Evolutionary conservation across 2,329 filamentous ascomycete species (phyloP).

Genomic region (Colletotrichum sp.): DNA sequence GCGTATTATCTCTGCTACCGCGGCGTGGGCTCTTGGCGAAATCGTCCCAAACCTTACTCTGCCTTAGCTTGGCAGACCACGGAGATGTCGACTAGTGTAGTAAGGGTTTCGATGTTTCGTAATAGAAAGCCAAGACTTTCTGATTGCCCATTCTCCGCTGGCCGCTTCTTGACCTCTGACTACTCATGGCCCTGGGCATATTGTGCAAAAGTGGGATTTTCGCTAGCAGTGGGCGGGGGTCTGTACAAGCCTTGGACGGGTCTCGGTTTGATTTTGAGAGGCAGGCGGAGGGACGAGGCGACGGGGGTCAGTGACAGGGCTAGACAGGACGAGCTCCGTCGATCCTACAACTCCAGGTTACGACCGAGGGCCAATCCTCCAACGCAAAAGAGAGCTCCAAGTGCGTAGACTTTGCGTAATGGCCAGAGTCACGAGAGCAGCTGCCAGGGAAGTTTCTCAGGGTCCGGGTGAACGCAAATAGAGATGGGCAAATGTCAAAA

Average conservation of each 20-base stretch:
- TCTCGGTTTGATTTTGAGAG: background rate
- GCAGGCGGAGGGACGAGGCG: background rate
- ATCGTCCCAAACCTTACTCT: background rate
- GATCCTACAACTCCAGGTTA: background rate
- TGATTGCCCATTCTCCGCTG: conserved; percentile 7
- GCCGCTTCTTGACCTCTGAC: background rate
- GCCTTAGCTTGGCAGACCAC: background rate
- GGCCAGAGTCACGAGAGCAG: background rate
- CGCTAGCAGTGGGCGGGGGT: background rate
- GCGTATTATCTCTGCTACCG: background rate
- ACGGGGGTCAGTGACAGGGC: background rate
- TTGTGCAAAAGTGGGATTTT: background rate
- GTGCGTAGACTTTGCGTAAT: background rate
- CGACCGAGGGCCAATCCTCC: background rate
- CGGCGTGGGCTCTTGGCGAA: background rate
- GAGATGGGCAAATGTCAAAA: conserved; percentile 3
- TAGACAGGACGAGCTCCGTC: background rate
- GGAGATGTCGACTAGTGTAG: conserved; percentile 18
- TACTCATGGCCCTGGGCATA: background rate
- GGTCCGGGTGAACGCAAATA: background rate
- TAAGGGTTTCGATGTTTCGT: conserved; percentile 19
- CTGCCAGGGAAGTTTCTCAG: background rate
- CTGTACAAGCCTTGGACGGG: background rate
- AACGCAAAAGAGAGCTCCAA: background rate
- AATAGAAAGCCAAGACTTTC: background rate